These are phyloP conservation scores for Penicillium brasilianum DNA, from an alignment of 2,329 filamentous ascomycete genomes.

Conservation along the genomic window DNA sequence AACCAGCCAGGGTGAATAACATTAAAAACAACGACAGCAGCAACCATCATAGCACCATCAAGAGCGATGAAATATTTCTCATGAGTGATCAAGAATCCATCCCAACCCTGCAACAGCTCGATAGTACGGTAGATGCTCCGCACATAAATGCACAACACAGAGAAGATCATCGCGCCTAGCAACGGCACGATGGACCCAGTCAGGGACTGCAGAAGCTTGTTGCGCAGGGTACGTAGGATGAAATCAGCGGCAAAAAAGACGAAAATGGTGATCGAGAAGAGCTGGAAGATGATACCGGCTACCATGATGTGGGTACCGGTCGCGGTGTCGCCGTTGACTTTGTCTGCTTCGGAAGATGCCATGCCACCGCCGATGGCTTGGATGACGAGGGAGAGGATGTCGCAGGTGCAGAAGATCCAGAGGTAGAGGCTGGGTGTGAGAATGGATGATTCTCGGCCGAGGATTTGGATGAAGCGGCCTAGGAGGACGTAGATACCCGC, in stretches of 20 bases:
- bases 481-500: constrained; percentile 58
- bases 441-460: constrained; percentile 52
- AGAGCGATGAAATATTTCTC: constrained; percentile 57
- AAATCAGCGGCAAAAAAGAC: constrained; percentile 55
- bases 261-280: constrained; percentile 61
- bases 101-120: constrained; percentile 57
- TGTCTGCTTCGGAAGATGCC: constrained; percentile 51
- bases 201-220: constrained; percentile 32
- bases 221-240: constrained; percentile 44
- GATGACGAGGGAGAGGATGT: constrained; percentile 60
- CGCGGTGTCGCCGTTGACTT: constrained; percentile 53
- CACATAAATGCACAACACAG: constrained; percentile 52
- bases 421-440: constrained; percentile 53
- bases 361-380: constrained; percentile 63
- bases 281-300: constrained; percentile 64
- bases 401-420: constrained; percentile 59
- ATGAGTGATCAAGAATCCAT: constrained; percentile 57
- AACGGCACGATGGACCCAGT: constrained; percentile 39
- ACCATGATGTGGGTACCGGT: constrained; percentile 57
- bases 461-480: constrained; percentile 52
- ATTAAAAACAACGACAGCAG: constrained; percentile 53
- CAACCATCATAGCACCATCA: constrained; percentile 56
- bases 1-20: constrained; percentile 52
- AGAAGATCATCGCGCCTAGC: constrained; percentile 48
- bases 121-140: constrained; percentile 58